These are phyloP conservation scores for Nicotiana noctiflora DNA, from an alignment of 257 asterid genomes.

Conservation along the genomic window DNA sequence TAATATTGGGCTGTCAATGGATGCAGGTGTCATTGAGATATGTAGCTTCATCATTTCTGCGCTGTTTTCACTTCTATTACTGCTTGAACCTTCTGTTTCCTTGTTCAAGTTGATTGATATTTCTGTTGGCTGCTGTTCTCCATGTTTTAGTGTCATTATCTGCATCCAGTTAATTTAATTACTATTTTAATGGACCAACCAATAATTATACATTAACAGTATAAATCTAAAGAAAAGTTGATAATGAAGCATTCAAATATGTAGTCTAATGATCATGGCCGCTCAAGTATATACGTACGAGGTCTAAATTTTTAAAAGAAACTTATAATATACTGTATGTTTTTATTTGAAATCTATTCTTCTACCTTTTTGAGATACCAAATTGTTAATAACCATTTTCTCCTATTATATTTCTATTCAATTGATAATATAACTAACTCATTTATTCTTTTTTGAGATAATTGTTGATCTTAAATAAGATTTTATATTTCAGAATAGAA, in stretches of 20 bases:
- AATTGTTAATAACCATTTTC: no score
- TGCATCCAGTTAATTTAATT: slow-evolving; percentile 12
- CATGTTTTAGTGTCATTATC: slow-evolving; percentile 79
- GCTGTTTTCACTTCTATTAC: slow-evolving; percentile 82
- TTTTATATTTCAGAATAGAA: no score
- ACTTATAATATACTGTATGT: no score
- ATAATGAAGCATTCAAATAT: not conserved
- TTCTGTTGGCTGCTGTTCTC: slow-evolving; percentile 57
- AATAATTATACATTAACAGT: not conserved
- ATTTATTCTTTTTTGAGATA: no score
- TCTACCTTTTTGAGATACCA: no score
- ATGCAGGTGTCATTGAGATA: slow-evolving; percentile 38
- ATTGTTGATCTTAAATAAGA: no score
- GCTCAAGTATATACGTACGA: no score
- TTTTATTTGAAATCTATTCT: no score
- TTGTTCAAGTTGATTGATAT: slow-evolving; percentile 78
- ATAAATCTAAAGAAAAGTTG: not conserved
- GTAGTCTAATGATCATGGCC: not conserved
- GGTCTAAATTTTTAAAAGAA: no score
- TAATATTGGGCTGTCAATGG: slow-evolving; percentile 40
- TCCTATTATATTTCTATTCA: no score
- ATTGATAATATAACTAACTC: no score
- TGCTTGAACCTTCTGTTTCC: slow-evolving; percentile 87
- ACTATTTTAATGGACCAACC: no score
- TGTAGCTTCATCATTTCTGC: slow-evolving; percentile 61